These are phyloP conservation scores for Nicotiana otophora DNA, from an alignment of 257 asterid genomes.

Conservation along the genomic window DNA sequence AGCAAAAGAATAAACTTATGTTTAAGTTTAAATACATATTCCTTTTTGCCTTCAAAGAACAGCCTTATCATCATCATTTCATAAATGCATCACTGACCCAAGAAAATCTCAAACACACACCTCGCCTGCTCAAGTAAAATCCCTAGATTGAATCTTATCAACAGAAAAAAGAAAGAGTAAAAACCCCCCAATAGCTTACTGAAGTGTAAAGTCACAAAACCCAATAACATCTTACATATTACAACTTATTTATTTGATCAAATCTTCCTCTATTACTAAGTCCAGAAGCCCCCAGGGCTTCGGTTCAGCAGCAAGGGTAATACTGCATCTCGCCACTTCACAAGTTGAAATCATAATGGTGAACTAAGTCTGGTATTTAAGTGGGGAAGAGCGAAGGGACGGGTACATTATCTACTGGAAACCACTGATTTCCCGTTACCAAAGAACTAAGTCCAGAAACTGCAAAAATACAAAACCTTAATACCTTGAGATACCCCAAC, in stretches of 20 bases:
- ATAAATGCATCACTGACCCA: background rate
- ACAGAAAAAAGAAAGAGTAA: no score
- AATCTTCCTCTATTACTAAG: background rate
- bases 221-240: background rate
- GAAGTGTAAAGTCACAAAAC: background rate
- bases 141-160: no score
- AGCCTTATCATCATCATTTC: background rate
- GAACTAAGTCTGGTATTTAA: background rate
- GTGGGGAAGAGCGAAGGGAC: background rate
- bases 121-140: background rate
- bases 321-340: background rate
- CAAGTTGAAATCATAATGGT: background rate
- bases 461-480: background rate
- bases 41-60: background rate
- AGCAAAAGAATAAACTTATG: no score
- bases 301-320: background rate
- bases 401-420: background rate
- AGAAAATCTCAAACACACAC: background rate
- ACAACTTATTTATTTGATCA: background rate
- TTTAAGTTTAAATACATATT: no score
- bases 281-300: background rate
- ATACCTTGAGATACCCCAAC: background rate
- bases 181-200: background rate
- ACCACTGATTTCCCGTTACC: background rate
- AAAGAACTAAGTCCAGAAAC: background rate